Conservation (phyloP, 495 filamentous ascomycete species). For the Cetradonia linearis region DNA sequence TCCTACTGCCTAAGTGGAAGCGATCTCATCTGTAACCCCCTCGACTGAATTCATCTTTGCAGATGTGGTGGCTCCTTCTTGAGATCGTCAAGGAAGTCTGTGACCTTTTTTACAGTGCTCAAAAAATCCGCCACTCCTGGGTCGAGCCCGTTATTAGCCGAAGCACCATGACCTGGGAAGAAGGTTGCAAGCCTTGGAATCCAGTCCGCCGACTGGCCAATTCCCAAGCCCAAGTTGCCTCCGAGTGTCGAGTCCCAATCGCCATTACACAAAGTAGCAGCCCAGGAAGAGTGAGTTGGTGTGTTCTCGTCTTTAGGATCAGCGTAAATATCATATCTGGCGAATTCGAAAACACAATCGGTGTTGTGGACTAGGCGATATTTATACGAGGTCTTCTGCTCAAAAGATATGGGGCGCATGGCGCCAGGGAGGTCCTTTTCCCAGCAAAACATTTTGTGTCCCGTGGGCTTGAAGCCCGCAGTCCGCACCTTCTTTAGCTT, state of each 20-base stretch:
- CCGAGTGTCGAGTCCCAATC: constrained; percentile 41
- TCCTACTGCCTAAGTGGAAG: background rate
- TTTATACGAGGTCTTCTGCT: constrained; percentile 42
- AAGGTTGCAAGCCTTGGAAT: constrained; percentile 35
- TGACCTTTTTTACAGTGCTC: constrained; percentile 27
- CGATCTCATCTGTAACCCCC: background rate
- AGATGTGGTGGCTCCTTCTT: constrained; percentile 12
- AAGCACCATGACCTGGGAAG: constrained; percentile 31
- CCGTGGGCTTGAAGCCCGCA: constrained; percentile 1
- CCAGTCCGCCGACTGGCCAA: constrained; percentile 34
- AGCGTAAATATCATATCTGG: constrained; percentile 44
- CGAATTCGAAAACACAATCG: constrained; percentile 45
- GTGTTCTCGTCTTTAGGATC: constrained; percentile 8
- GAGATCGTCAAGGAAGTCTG: constrained; percentile 25
- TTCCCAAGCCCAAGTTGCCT: constrained; percentile 28
- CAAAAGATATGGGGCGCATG: constrained; percentile 29
- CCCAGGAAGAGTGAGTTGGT: constrained; percentile 29
- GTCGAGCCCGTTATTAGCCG: background rate
- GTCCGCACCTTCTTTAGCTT: constrained; percentile 5
- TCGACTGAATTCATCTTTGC: background rate
- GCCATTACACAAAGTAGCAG: constrained; percentile 39
- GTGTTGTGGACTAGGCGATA: constrained; percentile 38
- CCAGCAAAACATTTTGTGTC: constrained; percentile 17
- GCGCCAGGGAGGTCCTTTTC: background rate
- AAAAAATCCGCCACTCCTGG: constrained; percentile 28